These are phyloP conservation scores for Calendula officinalis DNA, from an alignment of 129 eudicot genomes.

Conservation along the genomic window DNA sequence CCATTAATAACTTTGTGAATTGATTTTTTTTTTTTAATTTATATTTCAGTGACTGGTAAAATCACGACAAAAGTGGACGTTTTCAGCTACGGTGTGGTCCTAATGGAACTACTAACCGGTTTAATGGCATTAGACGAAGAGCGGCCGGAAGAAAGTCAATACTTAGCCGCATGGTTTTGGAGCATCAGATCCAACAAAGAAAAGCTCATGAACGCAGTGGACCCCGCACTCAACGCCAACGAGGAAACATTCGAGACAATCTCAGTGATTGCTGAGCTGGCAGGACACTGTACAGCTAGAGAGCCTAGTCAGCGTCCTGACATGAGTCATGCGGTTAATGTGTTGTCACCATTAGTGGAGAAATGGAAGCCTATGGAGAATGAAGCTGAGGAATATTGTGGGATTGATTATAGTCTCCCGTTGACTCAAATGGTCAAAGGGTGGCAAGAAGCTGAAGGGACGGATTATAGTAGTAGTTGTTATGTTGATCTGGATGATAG, in stretches of 20 bases:
- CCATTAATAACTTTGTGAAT: neutral
- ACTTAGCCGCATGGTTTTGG: conserved; percentile 97
- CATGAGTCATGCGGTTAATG: conserved; percentile 93
- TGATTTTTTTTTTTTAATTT: neutral
- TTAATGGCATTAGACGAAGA: conserved; percentile 90
- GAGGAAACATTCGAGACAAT: conserved; percentile 68
- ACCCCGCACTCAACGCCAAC: conserved; percentile 65
- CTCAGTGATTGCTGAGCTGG: conserved; percentile 69
- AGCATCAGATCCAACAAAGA: conserved; percentile 59
- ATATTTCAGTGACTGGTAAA: conserved; percentile 80
- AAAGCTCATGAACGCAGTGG: conserved; percentile 64
- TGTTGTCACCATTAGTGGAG: conserved; percentile 83
- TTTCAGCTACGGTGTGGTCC: conserved; percentile 90
- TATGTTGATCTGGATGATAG: conserved; percentile 82
- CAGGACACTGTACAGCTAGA: conserved; percentile 97
- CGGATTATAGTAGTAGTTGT: conserved; percentile 44
- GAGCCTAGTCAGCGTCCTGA: conserved; percentile 93
- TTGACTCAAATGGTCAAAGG: conserved; percentile 94
- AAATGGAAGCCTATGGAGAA: conserved; percentile 89
- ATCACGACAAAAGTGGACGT: conserved; percentile 91
- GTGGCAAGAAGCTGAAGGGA: conserved; percentile 95
- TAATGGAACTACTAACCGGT: conserved; percentile 95
- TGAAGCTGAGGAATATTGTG: conserved; percentile 82
- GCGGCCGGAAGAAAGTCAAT: conserved; percentile 91
- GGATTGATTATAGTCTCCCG: conserved; percentile 93